Base-by-base conservation (phyloP, 1,284 basidiomycete genomes). In the Cutaneotrichosporon sp. region DNA sequence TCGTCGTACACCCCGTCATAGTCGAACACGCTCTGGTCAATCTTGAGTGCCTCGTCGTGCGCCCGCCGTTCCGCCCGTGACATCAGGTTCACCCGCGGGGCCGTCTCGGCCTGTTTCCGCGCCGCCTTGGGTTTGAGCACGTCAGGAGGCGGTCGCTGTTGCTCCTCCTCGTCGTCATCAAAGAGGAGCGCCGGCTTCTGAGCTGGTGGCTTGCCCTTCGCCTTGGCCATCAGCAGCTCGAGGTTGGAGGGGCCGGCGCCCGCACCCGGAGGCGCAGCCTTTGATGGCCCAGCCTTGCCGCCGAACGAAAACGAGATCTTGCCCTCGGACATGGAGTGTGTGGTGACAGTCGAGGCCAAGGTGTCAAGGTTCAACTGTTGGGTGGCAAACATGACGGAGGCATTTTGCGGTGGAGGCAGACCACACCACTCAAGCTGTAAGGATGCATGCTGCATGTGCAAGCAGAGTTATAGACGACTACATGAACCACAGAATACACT, bases 1-100 rank as follows among this genome's bases (percentile, higher is more conserved):
- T 81, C 83, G 66, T 99, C 96, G 81, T 87, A 98, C 7, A 97
- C 86, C 69, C 89, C 88, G 68, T 99, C 96, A 67, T 99, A 99
- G 74, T 97, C 86, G 72, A 88, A 98, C 9, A 96, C 87, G 3
- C 85, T 87, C 41, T 81, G 73, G 67, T 98, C 96, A 4, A 92
- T 77, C 59, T 80, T 79, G 76, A 84, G 81, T 67, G 92, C 91
- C 58, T 83, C 82, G 52, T 87, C 84, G 74, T 74, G 72, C 18
- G 68, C 63, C 44, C 61, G 59, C 4, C 67, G 61, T 33, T 70
- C 68, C 0, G 68, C 54, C 0, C 75, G 64, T 1, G 67, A 70
- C 39, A 49, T 39, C 5, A 40, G 39, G 12, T 37, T 20, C 26
- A 30, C 26, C 7, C 26, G 26, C 26, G 26, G 7, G 70, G 59